Evolutionary conservation across 2,329 filamentous ascomycete genomes (phyloP).

Genomic region (Exophiala oligosperma): DNA sequence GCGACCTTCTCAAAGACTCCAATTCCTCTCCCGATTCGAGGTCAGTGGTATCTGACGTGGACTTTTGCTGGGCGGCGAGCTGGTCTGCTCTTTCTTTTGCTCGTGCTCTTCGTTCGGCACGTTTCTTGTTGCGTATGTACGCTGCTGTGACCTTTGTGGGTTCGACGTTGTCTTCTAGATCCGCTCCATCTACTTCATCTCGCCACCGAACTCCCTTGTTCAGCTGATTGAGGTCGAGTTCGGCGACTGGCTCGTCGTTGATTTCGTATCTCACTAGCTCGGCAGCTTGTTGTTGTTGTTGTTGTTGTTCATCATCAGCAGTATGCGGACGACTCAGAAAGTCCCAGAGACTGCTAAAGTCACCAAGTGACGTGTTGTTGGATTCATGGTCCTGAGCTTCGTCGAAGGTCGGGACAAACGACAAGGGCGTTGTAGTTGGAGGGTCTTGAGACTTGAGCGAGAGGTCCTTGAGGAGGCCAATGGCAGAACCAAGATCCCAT

Average conservation of each 20-base stretch:
- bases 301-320: slow-evolving; percentile 1
- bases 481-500: slow-evolving; percentile 49
- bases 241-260: slow-evolving; percentile 20
- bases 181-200: slow-evolving; percentile 33
- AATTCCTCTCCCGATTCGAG: slow-evolving; percentile 31
- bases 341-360: slow-evolving; percentile 46
- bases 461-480: slow-evolving; percentile 42
- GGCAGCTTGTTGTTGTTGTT: background rate
- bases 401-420: background rate
- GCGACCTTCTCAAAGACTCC: slow-evolving; percentile 25
- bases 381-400: slow-evolving; percentile 10
- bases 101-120: slow-evolving; percentile 29
- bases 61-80: slow-evolving; percentile 6
- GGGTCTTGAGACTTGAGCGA: slow-evolving; percentile 3
- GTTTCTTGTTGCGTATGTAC: slow-evolving; percentile 26
- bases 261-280: slow-evolving; percentile 22
- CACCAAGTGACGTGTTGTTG: slow-evolving; percentile 37
- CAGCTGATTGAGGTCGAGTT: slow-evolving; percentile 21
- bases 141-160: slow-evolving; percentile 18
- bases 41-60: slow-evolving; percentile 28
- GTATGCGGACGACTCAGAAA: slow-evolving; percentile 31
- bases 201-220: slow-evolving; percentile 34
- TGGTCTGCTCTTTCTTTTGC: slow-evolving; percentile 27
- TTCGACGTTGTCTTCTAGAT: slow-evolving; percentile 33
- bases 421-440: background rate